phyloP scores from a whole-genome alignment of 805 yeast species.

The Cyberlindnera lachancei region DNA sequence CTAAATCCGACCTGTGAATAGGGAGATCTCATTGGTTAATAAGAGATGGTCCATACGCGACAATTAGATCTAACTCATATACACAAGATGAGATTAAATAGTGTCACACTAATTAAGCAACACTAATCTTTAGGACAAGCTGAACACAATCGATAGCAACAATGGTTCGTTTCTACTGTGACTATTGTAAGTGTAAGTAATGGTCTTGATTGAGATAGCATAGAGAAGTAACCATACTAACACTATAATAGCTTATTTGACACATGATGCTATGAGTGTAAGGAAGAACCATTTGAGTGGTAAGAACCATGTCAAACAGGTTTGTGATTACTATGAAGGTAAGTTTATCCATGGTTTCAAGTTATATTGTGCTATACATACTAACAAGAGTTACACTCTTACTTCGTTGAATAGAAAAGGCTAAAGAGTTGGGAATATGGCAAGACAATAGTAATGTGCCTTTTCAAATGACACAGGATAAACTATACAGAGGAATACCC shows the following conservation, averaged over 20 bases:
- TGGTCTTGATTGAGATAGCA: no score
- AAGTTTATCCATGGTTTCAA: constrained; percentile 4
- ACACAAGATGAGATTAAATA: no score
- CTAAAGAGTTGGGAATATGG: constrained; percentile 28
- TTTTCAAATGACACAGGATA: constrained; percentile 13
- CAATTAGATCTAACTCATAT: no score
- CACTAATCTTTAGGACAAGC: no score
- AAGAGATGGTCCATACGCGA: no score
- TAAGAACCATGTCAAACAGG: constrained; percentile 61
- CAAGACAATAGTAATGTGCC: constrained; percentile 20
- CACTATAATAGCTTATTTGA: constrained; percentile 53
- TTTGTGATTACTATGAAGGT: constrained; percentile 66
- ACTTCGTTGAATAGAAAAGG: constrained; percentile 23
- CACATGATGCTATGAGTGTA: constrained; percentile 86
- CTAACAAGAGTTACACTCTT: constrained; percentile 1
- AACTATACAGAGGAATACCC: constrained; percentile 25
- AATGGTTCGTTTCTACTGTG: constrained; percentile 73
- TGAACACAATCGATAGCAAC: no score
- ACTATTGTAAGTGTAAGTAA: constrained; percentile 58
- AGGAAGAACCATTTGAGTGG: constrained; percentile 75
- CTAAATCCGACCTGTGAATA: no score
- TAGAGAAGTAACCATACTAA: no score
- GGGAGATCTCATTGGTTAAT: no score
- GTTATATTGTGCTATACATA: not conserved
- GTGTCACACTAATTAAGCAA: no score